These are phyloP conservation scores for Apiosordaria backusii DNA, from an alignment of 495 filamentous ascomycete genomes.

Conservation along the genomic window DNA sequence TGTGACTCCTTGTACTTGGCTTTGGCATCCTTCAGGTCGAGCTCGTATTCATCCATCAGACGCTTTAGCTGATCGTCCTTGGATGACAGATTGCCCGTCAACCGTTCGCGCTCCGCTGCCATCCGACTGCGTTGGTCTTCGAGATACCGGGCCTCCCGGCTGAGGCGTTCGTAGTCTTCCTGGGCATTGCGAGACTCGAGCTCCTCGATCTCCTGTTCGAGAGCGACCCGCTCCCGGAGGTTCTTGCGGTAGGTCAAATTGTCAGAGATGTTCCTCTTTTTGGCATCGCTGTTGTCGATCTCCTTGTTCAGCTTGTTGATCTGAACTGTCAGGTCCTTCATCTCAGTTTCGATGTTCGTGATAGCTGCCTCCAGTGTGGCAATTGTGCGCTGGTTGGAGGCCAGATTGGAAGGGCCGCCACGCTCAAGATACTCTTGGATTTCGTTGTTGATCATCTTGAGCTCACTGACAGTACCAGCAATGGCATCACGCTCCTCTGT, in stretches of 20 bases:
- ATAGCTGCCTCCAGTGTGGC: slow-evolving; percentile 63
- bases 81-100: slow-evolving; percentile 69
- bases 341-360: slow-evolving; percentile 60
- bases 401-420: slow-evolving; percentile 70
- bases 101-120: slow-evolving; percentile 44
- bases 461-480: slow-evolving; percentile 67
- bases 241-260: slow-evolving; percentile 81
- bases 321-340: slow-evolving; percentile 58
- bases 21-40: slow-evolving; percentile 82
- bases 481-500: slow-evolving; percentile 68
- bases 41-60: slow-evolving; percentile 71
- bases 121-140: slow-evolving; percentile 59
- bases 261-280: slow-evolving; percentile 76
- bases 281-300: slow-evolving; percentile 70
- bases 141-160: slow-evolving; percentile 60
- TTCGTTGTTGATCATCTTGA: slow-evolving; percentile 67
- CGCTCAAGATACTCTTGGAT: slow-evolving; percentile 77
- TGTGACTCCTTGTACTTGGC: slow-evolving; percentile 79
- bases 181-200: slow-evolving; percentile 78
- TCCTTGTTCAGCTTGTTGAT: slow-evolving; percentile 77
- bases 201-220: slow-evolving; percentile 67
- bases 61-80: slow-evolving; percentile 75
- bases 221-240: slow-evolving; percentile 59
- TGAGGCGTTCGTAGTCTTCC: slow-evolving; percentile 72
- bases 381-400: slow-evolving; percentile 65